Evolutionary conservation across 2,329 filamentous ascomycete species (phyloP), one percentile per base, ranked within the genome.

Genomic region (Apiospora aurea): DNA sequence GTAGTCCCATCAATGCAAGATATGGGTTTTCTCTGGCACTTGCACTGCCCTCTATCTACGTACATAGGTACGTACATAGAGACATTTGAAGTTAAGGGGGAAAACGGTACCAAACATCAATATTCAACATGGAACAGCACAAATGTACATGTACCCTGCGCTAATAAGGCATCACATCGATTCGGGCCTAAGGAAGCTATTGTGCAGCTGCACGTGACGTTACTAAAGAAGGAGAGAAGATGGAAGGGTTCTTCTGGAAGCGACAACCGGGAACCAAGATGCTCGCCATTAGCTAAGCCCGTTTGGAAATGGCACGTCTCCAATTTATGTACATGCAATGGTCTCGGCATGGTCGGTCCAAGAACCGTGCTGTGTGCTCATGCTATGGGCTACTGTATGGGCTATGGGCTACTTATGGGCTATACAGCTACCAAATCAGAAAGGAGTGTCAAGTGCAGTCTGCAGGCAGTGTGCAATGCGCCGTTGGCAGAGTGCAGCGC

Each of bases 241-340:
- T n/a, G 5, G 21, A 49, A 49, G 57, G 57, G 57, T 64, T 41
- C 29, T 64, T 41, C 57, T 41, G 34, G 21, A 64, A 64, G 57
- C 57, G 57, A 41, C 57, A 61, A 4, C 57, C 57, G 57, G 34
- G 34, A 24, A 64, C 57, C 57, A 64, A 64, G 57, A 64, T 61
- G 53, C 29, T 38, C 16, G 16, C 53, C 16, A 61, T 61, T 61
- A 38, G 29, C 29, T 61, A 61, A 11, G 26, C 53, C 53, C n/a
- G 53, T 38, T 61, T 61, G 7, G 53, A 18, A 18, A 61, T 61
- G 53, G 53, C 18, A 38, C 53, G 53, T 61, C 53, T 38, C 53
- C 53, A 61, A 38, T 38, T 61, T 61, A 53, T 26, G 2, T 53
- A 41, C 10, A 18, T n/a, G 18, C n/a, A 21, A 21, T 41, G n/a